Evolutionary conservation across 1,284 basidiomycete species (phyloP), one percentile per base, ranked within the genome.

Genomic region (Golubevia pallescens): DNA sequence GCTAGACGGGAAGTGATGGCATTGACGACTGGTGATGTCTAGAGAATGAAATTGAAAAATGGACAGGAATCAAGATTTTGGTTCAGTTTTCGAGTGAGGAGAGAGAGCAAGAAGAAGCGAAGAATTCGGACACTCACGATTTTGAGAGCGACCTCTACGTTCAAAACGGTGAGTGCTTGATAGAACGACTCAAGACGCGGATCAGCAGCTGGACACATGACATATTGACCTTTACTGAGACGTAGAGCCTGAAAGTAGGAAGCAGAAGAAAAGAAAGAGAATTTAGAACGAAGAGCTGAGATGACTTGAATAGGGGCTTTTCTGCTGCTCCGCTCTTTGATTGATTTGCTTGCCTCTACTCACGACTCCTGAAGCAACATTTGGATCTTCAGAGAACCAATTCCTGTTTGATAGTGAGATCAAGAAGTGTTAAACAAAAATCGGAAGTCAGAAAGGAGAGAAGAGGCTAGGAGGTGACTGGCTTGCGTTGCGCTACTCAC

Each of bases 1-100:
- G 72, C 68, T 16, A 78, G 63, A 19, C 71, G 65, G 8, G 57
- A 63, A 57, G 60, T 67, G 72, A 78, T 76, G 54, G 67, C 75
- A 1, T 64, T 54, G 16, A 73, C 69, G 4, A 75, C 74, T 1
- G 66, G 61, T 0, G 74, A 72, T 0, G 75, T 76, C 60, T 76
- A 58, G 28, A 28, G 28, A 28, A 28, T 28, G 28, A 28, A 28
- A 28, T 28, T 28, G 28, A 28, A 28, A 28, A 28, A 28, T 28
- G 28, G 28, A 28, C 28, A 28, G 28, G 28, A 28, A 28, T 28
- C 28, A 28, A 28, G 28, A 28, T 28, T 28, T 28, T 28, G 42
- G 42, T 13, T 48, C 42, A 48, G 42, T 48, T 16, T 48, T 48
- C 42, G 10, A 4, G 67, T 73, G 62, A 77, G 61, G 23, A 71